Evolutionary conservation across 805 yeast genomes (phyloP), one percentile per base, ranked within the genome.

Genomic region (Candida hungchunana): DNA sequence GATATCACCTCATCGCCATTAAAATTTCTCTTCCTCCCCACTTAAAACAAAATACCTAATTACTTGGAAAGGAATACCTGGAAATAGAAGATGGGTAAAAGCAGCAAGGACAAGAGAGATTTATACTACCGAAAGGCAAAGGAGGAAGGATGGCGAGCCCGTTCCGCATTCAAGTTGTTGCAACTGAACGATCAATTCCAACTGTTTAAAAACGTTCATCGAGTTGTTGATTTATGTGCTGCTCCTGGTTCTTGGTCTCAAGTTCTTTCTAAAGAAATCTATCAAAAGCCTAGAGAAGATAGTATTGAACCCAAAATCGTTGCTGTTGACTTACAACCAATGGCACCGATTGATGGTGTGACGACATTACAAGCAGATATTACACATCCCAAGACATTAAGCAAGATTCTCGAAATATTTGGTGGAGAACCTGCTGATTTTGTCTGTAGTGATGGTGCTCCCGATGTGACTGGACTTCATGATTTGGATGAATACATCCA

Each of bases 211-310:
- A 82, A 77, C 26, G 78, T 88, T 23, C 70, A 68, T 29, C 67
- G 96, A 49, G 97, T 93, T 4, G 98, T 93, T 5, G 98, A 93
- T 62, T 68, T 93, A 20, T 93, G 98, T 69, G 98, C 98, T 24
- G 98, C 97, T 5, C 97, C 97, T 1, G 96, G 43, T 1, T 88
- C 97, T 4, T 93, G 98, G 98, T 84, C 95, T 1, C 98, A 93
- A 58, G 98, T 93, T 0, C 71, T 93, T 11, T 80, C 93, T 21
- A 63, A 85, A 47, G 79, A 80, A 51, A 61, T 85, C 26, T 76
- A 70, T 48, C 66, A 67, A 41, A 69, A 60, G 24, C n/a, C n/a
- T n/a, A 51, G 53, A 26, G 47, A 47, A 12, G 59, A 55, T 5
- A 50, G 11, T 8, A 20, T 8, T 20, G 23, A 69, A 22, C 77